These are phyloP conservation scores for Rubia yunnanensis DNA, from an alignment of 257 asterid genomes.

Conservation along the genomic window DNA sequence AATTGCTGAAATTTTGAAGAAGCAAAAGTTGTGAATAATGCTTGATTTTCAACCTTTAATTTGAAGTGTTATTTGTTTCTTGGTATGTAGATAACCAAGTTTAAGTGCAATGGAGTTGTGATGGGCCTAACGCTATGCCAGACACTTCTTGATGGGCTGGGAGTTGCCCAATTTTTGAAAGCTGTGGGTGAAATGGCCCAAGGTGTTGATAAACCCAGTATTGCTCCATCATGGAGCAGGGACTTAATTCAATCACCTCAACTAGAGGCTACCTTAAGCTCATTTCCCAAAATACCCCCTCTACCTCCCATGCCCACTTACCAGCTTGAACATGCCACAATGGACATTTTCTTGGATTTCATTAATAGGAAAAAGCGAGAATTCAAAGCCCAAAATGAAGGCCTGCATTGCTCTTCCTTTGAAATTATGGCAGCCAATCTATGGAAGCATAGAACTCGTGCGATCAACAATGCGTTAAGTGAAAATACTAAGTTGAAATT, in stretches of 20 bases:
- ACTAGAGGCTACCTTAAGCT: not conserved
- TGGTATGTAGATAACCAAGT: constrained; percentile 32
- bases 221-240: constrained; percentile 37
- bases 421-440: constrained; percentile 26
- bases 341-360: constrained; percentile 26
- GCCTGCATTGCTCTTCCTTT: constrained; percentile 29
- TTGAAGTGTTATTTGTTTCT: not conserved
- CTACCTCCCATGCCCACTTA: constrained; percentile 20
- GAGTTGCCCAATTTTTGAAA: constrained; percentile 54
- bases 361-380: constrained; percentile 30
- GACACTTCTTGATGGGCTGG: constrained; percentile 42
- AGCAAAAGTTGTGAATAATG: too few relatives aligned
- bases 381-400: constrained; percentile 16
- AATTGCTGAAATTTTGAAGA: too few relatives aligned
- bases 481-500: constrained; percentile 21
- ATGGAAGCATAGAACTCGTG: constrained; percentile 36
- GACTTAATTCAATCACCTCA: constrained; percentile 22
- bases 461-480: constrained; percentile 9
- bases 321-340: constrained; percentile 28
- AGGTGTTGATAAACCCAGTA: constrained; percentile 26
- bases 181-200: constrained; percentile 47
- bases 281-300: constrained; percentile 1
- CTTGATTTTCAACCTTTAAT: not conserved
- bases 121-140: constrained; percentile 46
- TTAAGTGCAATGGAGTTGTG: constrained; percentile 35